Conservation (phyloP, 2,329 filamentous ascomycete species). For the Curvularia eragrostidis region DNA sequence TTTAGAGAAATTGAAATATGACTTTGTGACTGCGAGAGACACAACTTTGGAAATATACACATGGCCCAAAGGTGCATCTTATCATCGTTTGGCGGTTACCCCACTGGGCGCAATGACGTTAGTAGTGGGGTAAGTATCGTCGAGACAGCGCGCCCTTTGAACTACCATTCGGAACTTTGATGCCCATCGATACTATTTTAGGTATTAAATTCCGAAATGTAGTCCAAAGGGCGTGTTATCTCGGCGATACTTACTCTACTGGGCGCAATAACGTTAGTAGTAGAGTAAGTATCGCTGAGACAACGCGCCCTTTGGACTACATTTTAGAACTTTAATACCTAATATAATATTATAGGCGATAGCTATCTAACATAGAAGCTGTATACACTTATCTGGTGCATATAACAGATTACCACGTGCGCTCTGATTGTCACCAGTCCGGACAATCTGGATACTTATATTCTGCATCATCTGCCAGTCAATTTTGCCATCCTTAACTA, state of each 20-base stretch:
- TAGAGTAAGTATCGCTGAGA: no score
- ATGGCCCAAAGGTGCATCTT: neutral
- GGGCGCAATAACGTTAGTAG: no score
- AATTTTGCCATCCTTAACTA: neutral
- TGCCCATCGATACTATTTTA: no score
- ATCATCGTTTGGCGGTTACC: conserved; percentile 7
- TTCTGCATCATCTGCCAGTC: neutral
- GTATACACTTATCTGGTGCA: conserved; percentile 2
- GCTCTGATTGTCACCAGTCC: neutral
- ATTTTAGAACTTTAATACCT: neutral
- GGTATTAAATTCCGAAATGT: no score
- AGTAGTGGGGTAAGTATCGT: conserved; percentile 11
- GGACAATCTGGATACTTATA: neutral
- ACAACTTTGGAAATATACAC: neutral
- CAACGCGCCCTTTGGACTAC: no score
- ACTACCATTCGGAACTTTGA: conserved; percentile 1
- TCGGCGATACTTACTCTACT: no score
- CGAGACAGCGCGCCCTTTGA: conserved; percentile 24
- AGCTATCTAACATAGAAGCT: conserved; percentile 6
- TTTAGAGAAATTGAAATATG: neutral
- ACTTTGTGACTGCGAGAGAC: neutral
- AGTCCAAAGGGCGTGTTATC: no score
- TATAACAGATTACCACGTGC: no score
- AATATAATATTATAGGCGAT: neutral
- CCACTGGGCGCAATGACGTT: conserved; percentile 25